phyloP scores from a whole-genome alignment of 306 rosid species.

The Clitoria ternatea region DNA sequence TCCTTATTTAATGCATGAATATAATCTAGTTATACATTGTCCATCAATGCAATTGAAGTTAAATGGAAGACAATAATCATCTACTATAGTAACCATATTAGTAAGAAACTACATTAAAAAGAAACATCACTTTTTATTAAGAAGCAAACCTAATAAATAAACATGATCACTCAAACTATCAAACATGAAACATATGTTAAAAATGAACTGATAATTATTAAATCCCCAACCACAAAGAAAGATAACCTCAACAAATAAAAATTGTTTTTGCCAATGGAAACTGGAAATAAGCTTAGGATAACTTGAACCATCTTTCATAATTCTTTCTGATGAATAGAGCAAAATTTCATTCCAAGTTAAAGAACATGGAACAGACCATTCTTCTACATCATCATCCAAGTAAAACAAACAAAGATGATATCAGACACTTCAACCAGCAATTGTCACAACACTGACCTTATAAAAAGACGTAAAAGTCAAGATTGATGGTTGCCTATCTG shows the following conservation, averaged over 20 bases:
- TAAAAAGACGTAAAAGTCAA: constrained; percentile 43
- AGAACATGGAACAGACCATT: background rate
- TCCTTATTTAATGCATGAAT: constrained; percentile 16
- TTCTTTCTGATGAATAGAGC: constrained; percentile 10
- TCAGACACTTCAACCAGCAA: constrained; percentile 45
- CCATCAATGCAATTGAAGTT: constrained; percentile 3
- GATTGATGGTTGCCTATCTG: constrained; percentile 46
- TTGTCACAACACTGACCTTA: constrained; percentile 52
- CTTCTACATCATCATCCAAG: constrained; percentile 28
- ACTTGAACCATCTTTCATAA: background rate
- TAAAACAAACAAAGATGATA: constrained; percentile 35
- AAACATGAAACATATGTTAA: background rate
- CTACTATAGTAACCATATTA: background rate
- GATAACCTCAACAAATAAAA: background rate
- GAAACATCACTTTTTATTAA: background rate
- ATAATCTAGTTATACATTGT: constrained; percentile 17
- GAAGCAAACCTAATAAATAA: constrained; percentile 15
- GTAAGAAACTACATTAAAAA: background rate
- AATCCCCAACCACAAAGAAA: constrained; percentile 3
- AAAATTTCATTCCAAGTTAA: background rate
- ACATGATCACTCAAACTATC: background rate
- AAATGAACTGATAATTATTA: background rate
- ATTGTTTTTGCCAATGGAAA: background rate
- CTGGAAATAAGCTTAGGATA: constrained; percentile 18
- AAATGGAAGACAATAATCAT: constrained; percentile 15